Evolutionary conservation across 2,329 filamentous ascomycete genomes (phyloP).

Genomic region (Monosporascus sp.): DNA sequence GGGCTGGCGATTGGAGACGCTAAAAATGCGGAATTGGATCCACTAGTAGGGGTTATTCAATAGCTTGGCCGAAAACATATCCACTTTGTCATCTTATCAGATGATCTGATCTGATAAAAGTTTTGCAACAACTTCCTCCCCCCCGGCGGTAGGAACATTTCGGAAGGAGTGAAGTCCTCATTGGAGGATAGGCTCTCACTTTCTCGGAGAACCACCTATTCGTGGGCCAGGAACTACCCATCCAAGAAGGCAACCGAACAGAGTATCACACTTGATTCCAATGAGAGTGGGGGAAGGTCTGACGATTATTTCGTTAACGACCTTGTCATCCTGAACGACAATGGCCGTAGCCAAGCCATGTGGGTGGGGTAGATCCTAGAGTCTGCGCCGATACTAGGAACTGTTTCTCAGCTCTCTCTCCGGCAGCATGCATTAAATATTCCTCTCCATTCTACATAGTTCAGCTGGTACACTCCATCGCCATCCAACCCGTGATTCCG

Average conservation of each 20-base stretch:
- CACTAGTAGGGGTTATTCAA: too few relatives aligned
- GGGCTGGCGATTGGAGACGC: too few relatives aligned
- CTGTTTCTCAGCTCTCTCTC: neutral
- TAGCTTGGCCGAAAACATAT: too few relatives aligned
- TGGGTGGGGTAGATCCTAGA: neutral
- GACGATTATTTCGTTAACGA: neutral
- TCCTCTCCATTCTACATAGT: neutral
- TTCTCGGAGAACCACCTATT: neutral
- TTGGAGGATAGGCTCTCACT: neutral
- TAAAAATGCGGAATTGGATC: too few relatives aligned
- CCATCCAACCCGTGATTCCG: neutral
- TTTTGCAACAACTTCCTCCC: neutral
- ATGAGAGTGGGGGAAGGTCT: neutral
- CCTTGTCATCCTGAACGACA: too few relatives aligned
- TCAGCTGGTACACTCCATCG: neutral
- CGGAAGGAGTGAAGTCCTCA: conserved; percentile 5
- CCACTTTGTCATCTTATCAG: neutral
- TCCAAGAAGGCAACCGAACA: neutral
- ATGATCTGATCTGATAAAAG: neutral
- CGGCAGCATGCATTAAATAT: too few relatives aligned
- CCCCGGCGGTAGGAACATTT: neutral
- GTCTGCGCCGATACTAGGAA: neutral
- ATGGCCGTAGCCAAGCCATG: too few relatives aligned
- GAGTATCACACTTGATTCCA: too few relatives aligned
- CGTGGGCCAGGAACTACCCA: neutral